Conservation (phyloP, 345 rosid genomes). For the Linum tenue region DNA sequence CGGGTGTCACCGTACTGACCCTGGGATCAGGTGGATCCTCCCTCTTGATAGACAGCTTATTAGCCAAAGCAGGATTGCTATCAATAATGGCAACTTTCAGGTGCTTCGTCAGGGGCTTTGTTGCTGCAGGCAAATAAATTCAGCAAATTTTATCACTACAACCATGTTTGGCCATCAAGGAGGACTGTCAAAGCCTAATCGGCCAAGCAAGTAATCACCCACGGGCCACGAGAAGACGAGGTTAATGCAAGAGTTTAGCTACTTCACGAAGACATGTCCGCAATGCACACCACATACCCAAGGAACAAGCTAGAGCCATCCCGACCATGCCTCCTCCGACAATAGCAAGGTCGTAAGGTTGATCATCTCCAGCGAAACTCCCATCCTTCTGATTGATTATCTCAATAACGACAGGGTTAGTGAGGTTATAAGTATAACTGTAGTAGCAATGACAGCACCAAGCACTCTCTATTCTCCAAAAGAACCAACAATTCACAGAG, state of each 20-base stretch:
- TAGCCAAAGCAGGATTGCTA: constrained; percentile 65
- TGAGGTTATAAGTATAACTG: background rate
- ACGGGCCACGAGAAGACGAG: background rate
- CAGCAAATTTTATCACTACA: background rate
- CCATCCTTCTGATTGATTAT: constrained; percentile 16
- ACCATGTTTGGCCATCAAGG: background rate
- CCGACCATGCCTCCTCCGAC: constrained; percentile 99
- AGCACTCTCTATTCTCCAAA: background rate
- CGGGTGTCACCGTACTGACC: constrained; percentile 92
- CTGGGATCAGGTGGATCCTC: constrained; percentile 79
- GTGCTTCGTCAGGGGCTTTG: constrained; percentile 66
- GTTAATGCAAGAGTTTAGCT: background rate
- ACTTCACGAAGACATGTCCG: background rate
- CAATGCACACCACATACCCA: constrained; percentile 35
- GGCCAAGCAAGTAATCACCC: background rate
- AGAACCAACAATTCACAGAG: background rate
- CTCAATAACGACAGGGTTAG: constrained; percentile 15
- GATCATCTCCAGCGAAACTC: constrained; percentile 14
- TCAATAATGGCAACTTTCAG: constrained; percentile 76
- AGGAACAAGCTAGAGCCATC: constrained; percentile 85
- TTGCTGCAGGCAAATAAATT: constrained; percentile 40
- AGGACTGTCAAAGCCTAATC: background rate
- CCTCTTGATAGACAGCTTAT: constrained; percentile 36
- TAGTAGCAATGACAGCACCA: background rate
- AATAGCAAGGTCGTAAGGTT: constrained; percentile 71